Evolutionary conservation across 495 filamentous ascomycete species (phyloP), one percentile per base, ranked within the genome.

Genomic region (Lepraria neglecta): DNA sequence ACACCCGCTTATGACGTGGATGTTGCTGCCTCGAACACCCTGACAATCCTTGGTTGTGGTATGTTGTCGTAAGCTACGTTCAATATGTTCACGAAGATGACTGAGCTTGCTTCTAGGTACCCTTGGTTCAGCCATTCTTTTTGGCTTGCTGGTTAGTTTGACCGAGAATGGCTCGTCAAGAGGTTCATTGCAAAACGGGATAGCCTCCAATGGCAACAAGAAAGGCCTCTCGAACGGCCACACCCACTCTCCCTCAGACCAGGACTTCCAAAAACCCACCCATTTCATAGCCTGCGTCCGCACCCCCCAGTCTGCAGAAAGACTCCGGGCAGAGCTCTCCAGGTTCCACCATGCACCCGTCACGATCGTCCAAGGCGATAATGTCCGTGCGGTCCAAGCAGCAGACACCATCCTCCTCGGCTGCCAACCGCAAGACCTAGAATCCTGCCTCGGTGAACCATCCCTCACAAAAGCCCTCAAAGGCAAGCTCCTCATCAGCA

Each of bases 401-500:
- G 68, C 68, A 17, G 60, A 65, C 45, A 57, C 65, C 14, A 61
- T 70, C 4, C 27, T 70, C 21, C 61, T 70, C 1, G 68, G 61
- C 40, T 67, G 67, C 55, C 67, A 70, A 51, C 68, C 68, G 11
- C 65, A 65, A 53, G 63, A 67, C 27, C 54, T 66, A 2, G 31
- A 53, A 6, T 51, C 51, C 7, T 68, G 65, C 31, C 52, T 70
- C 27, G 58, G 35, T 3, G 67, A 51, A 1, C 58, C 61, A 3
- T 67, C 52, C 30, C 28, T 70, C 59, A 56, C 44, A n/a, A 45
- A 64, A 5, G 68, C 68, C 3, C 51, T 70, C 3, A 33, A 50
- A 33, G 64, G 64, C 2, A 70, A 68, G 46, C 31, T 70, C 28
- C 31, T 71, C 60, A 62, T 66, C 61, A 65, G 66, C 68, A 68